A percentile compares a stretch with the other conserved stretches of the same genome.
Evolutionary conservation across 495 filamentous ascomycete species (phyloP).

Genomic region (Xylaria acuta): DNA sequence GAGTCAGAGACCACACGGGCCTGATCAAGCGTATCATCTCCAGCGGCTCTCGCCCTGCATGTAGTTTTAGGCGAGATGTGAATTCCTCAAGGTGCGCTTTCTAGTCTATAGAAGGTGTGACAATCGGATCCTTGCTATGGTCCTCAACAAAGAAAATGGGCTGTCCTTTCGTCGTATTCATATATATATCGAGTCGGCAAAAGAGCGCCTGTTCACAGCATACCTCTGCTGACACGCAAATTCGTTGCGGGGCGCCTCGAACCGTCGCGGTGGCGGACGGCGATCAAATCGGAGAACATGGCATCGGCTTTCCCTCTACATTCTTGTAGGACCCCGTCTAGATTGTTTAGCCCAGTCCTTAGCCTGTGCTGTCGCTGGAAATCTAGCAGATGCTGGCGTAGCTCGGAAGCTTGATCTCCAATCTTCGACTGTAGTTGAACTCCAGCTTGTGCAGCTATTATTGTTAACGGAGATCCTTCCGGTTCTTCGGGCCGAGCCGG

Average conservation of each 20-base stretch:
- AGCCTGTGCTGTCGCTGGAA: too few relatives aligned
- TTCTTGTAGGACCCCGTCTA: background rate
- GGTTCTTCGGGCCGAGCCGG: background rate
- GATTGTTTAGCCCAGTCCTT: background rate
- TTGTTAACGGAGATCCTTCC: background rate
- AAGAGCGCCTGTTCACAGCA: background rate
- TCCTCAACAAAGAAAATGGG: background rate
- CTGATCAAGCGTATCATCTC: conserved; percentile 1
- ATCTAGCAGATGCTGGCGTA: background rate
- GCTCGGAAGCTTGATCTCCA: background rate
- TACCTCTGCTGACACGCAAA: background rate
- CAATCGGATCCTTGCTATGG: background rate
- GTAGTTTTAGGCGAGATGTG: background rate
- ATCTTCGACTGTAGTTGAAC: background rate
- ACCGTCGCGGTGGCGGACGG: background rate
- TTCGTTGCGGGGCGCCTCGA: background rate
- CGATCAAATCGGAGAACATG: background rate
- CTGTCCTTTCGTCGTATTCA: background rate
- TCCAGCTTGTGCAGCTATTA: background rate
- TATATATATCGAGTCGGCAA: background rate
- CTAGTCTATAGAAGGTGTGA: background rate
- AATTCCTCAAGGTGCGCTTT: background rate
- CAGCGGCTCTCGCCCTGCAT: background rate
- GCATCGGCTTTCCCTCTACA: background rate
- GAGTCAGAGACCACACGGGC: background rate